A percentile compares a stretch with the other conserved stretches of the same genome.
Evolutionary conservation across 1,284 basidiomycete species (phyloP).

Genomic region (Cutaneotrichosporon spelunceum): DNA sequence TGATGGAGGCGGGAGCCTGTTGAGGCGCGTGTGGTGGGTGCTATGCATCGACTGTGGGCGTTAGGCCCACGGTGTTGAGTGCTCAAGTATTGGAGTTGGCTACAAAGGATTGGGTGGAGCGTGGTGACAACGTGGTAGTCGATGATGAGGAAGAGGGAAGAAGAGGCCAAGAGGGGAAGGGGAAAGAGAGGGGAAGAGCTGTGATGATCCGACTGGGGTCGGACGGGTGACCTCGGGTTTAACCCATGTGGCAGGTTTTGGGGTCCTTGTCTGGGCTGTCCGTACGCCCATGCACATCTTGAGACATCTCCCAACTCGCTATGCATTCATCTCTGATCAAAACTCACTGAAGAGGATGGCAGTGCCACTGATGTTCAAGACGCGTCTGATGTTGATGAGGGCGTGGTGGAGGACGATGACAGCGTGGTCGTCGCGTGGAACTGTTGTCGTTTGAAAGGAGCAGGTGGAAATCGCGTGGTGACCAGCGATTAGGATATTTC

Average conservation of each 20-base stretch:
- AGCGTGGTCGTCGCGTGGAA: constrained; percentile 29
- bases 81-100: constrained; percentile 1
- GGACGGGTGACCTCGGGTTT: neutral
- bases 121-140: neutral
- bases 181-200: constrained; percentile 2
- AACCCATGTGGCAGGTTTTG: neutral
- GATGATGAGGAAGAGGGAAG: neutral
- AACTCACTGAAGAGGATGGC: neutral
- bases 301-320: neutral
- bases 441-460: neutral
- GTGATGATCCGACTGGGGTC: neutral
- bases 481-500: neutral
- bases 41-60: constrained; percentile 21
- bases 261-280: neutral
- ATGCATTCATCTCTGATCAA: neutral
- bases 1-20: neutral
- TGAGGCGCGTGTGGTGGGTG: neutral
- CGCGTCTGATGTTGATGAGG: neutral
- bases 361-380: constrained; percentile 1
- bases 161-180: neutral
- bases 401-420: constrained; percentile 15
- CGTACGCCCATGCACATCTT: neutral
- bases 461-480: constrained; percentile 12
- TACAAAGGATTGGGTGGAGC: constrained; percentile 4
- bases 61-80: constrained; percentile 17